Percentiles rank a stretch among this genome's conserved stretches.
Evolutionary conservation across 2,329 filamentous ascomycete species (phyloP).

Genomic region (Xylogone sp.): DNA sequence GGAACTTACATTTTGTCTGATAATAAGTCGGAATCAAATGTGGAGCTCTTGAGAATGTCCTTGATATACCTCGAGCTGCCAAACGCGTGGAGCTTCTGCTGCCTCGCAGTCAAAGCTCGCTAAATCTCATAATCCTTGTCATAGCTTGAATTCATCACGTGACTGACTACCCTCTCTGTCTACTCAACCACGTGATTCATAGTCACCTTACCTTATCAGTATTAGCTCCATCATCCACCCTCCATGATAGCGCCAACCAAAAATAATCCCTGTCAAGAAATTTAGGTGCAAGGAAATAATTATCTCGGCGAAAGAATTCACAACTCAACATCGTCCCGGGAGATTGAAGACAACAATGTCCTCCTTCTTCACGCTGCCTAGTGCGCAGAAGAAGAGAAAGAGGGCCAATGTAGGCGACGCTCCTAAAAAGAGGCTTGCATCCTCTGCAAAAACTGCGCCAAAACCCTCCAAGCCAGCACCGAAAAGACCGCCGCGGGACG

Average conservation of each 20-base stretch:
- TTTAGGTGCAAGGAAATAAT: slow-evolving; percentile 12
- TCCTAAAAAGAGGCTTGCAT: slow-evolving; percentile 57
- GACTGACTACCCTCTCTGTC: neutral
- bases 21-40: slow-evolving; percentile 11
- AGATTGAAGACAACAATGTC: slow-evolving; percentile 57
- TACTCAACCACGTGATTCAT: neutral
- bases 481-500: slow-evolving; percentile 43
- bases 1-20: slow-evolving; percentile 21
- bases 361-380: slow-evolving; percentile 90
- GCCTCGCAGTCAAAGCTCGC: slow-evolving; percentile 16
- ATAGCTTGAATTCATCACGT: neutral
- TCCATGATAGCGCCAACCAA: neutral
- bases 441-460: slow-evolving; percentile 28
- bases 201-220: too few species aligned
- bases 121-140: neutral
- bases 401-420: slow-evolving; percentile 51
- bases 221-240: neutral
- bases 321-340: neutral
- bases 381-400: slow-evolving; percentile 88
- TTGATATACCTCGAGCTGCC: slow-evolving; percentile 9
- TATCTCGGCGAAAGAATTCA: neutral
- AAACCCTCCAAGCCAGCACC: slow-evolving; percentile 40
- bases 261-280: slow-evolving; percentile 8
- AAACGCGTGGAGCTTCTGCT: slow-evolving; percentile 25
- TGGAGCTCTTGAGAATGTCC: slow-evolving; percentile 1